phyloP scores from a whole-genome alignment of 139 green algal species.

The Monoraphidium neglectum region DNA sequence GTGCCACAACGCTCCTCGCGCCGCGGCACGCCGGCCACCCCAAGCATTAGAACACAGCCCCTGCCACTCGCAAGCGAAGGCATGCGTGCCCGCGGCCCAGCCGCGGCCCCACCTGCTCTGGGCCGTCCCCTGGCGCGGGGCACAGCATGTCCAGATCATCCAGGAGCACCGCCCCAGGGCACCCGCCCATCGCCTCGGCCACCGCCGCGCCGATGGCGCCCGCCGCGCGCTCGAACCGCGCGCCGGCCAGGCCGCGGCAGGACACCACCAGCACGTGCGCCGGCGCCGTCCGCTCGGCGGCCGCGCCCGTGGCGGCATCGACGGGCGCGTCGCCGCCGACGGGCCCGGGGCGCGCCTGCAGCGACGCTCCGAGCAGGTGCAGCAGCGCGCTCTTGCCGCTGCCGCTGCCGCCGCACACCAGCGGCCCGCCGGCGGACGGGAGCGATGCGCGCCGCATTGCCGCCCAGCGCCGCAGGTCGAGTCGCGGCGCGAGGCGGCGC shows the following conservation, averaged over 20 bases:
- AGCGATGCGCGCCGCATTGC: conserved; percentile 13
- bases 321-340: too few relatives aligned
- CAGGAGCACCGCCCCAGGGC: conserved; percentile 78
- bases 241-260: conserved; percentile 35
- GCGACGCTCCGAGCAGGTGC: conserved; percentile 9
- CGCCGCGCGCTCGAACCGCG: conserved; percentile 7
- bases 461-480: conserved; percentile 16
- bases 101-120: conserved; percentile 32
- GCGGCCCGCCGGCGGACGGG: conserved; percentile 9
- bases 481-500: conserved; percentile 1
- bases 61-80: too few relatives aligned
- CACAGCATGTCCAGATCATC: conserved; percentile 83
- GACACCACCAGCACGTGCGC: conserved; percentile 29
- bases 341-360: too few relatives aligned
- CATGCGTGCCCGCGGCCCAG: too few relatives aligned
- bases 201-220: conserved; percentile 35
- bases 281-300: not conserved
- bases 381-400: conserved; percentile 17
- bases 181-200: conserved; percentile 48
- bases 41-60: too few relatives aligned
- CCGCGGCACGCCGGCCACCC: too few relatives aligned
- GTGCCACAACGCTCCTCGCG: too few relatives aligned
- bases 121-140: conserved; percentile 24
- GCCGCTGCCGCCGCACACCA: conserved; percentile 6
- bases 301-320: too few relatives aligned